A percentile compares a stretch with the other conserved stretches of the same genome.
These are phyloP conservation scores for Albifimbria verrucaria DNA, from an alignment of 2,329 filamentous ascomycete genomes.

Conservation along the genomic window DNA sequence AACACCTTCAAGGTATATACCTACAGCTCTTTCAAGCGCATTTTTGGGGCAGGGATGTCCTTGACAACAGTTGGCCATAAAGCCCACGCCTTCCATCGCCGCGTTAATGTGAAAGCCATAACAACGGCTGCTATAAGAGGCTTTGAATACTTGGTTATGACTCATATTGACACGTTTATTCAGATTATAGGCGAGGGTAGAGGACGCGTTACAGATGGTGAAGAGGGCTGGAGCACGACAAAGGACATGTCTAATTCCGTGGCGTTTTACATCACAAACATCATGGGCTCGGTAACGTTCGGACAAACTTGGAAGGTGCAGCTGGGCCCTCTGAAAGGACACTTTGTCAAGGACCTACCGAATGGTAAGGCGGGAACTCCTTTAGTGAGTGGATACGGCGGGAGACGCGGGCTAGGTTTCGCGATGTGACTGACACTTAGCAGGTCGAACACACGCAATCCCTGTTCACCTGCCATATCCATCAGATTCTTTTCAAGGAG, in stretches of 20 bases:
- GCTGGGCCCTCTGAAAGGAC: conserved; percentile 6
- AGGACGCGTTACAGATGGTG: conserved; percentile 3
- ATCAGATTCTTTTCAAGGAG: conserved; percentile 9
- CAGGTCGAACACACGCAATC: conserved; percentile 12
- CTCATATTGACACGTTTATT: conserved; percentile 8
- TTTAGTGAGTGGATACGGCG: neutral
- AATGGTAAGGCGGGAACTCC: conserved; percentile 10
- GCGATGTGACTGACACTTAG: too few species aligned
- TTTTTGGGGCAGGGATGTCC: conserved; percentile 12
- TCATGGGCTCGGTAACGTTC: conserved; percentile 13
- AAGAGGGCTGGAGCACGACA: conserved; percentile 8
- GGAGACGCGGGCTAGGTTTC: neutral
- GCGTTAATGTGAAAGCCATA: conserved; percentile 9
- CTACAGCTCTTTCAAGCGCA: conserved; percentile 9
- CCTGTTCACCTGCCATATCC: conserved; percentile 9
- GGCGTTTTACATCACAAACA: conserved; percentile 11
- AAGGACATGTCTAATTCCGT: conserved; percentile 9
- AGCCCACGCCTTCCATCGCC: conserved; percentile 9
- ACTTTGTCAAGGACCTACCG: conserved; percentile 9
- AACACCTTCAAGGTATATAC: conserved; percentile 7
- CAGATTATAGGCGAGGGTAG: conserved; percentile 4
- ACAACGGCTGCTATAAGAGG: conserved; percentile 9
- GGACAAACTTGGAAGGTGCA: conserved; percentile 11
- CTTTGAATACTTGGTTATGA: conserved; percentile 8
- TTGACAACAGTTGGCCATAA: conserved; percentile 10